These are phyloP conservation scores for Pulveroboletus sp. DNA, from an alignment of 768 basidiomycete species.

Conservation along the genomic window DNA sequence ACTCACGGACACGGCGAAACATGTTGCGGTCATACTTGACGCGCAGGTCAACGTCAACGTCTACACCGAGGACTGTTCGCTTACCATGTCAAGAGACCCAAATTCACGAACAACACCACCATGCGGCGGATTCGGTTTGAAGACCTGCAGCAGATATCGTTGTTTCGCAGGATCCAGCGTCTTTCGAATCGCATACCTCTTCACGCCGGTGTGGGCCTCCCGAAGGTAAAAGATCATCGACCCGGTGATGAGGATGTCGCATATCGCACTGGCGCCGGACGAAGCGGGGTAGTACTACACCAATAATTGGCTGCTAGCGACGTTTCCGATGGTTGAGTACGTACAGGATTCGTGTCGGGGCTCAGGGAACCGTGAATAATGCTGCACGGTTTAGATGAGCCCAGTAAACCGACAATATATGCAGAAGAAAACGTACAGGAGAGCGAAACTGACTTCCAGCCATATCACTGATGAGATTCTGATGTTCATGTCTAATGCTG, in stretches of 20 bases:
- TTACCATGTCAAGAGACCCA: background rate
- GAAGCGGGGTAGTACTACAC: too few species aligned
- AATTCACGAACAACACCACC: background rate
- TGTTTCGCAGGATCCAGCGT: background rate
- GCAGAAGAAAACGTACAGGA: background rate
- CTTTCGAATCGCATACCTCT: background rate
- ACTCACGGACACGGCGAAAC: background rate
- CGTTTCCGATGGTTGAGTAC: too few species aligned
- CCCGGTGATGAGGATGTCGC: background rate
- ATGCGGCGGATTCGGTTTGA: background rate
- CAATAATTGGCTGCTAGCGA: too few species aligned
- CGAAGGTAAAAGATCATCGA: conserved; percentile 9
- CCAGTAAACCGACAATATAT: background rate
- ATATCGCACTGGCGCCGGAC: background rate
- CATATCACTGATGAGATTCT: too few species aligned
- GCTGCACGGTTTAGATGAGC: background rate
- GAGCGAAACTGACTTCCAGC: background rate
- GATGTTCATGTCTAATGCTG: too few species aligned
- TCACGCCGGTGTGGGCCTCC: conserved; percentile 1
- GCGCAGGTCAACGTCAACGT: too few species aligned
- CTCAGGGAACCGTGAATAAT: too few species aligned
- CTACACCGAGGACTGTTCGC: too few species aligned
- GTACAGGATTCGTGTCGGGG: too few species aligned
- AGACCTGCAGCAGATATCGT: background rate
- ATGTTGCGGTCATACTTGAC: background rate